Evolutionary conservation across 805 yeast genomes (phyloP).

Genomic region (Kluyveromyces wickerhamii): DNA sequence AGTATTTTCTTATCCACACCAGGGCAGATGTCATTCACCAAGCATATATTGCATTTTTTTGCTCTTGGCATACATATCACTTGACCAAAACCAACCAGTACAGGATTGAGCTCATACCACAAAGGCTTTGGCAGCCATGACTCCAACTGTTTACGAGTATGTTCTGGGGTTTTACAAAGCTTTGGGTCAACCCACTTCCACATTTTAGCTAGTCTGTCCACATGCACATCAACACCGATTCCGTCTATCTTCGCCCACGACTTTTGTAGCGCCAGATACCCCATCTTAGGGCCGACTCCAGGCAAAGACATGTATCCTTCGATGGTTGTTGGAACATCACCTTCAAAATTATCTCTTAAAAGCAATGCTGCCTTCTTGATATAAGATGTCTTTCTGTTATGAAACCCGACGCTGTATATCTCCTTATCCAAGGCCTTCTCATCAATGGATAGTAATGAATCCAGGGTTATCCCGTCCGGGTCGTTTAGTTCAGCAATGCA

Average conservation of each 20-base stretch:
- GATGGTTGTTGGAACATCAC: conserved; percentile 67
- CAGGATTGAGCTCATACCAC: conserved; percentile 83
- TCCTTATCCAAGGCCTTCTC: conserved; percentile 53
- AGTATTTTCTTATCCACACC: conserved; percentile 44
- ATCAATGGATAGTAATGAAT: conserved; percentile 41
- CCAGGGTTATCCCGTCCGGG: conserved; percentile 47
- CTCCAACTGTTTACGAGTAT: conserved; percentile 60
- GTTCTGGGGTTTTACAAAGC: conserved; percentile 57
- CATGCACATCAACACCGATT: conserved; percentile 92
- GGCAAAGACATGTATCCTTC: conserved; percentile 63
- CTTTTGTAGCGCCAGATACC: conserved; percentile 65
- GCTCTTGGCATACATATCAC: conserved; percentile 70
- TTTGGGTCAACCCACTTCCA: conserved; percentile 65
- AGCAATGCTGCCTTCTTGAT: conserved; percentile 55
- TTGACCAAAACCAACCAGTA: conserved; percentile 91
- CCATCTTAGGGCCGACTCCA: conserved; percentile 97
- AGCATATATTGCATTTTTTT: conserved; percentile 64
- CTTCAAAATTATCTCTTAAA: conserved; percentile 40
- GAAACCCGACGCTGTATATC: conserved; percentile 83
- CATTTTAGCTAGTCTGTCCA: conserved; percentile 69
- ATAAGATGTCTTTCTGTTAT: conserved; percentile 65
- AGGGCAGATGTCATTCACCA: conserved; percentile 49
- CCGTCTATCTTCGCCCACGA: conserved; percentile 77
- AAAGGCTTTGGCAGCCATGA: conserved; percentile 62
- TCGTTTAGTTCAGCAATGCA: conserved; percentile 34